Evolutionary conservation across 106 monocot genomes (phyloP), one percentile per base, ranked within the genome.

Genomic region (Ottelia alismoides): DNA sequence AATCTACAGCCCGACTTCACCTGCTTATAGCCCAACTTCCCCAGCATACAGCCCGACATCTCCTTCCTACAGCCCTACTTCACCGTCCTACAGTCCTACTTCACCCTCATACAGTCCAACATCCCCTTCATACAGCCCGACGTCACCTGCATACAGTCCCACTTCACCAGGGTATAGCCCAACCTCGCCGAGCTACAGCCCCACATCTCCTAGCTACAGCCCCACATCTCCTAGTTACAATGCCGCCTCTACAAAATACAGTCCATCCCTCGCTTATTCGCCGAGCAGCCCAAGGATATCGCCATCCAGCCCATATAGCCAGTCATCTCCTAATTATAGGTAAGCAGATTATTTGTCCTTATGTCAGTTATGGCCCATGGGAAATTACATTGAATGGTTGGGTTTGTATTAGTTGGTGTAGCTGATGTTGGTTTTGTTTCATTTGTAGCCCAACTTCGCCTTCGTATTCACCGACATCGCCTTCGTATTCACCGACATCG

Each of bases 91-190:
- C 17, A 84, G 84, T 28, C 93, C 93, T 0, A 84, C 93, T 0
- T 96, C 94, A 11, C 94, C 87, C 18, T 87, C 92, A 0, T 92
- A 92, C 23, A 87, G 87, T 28, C 92, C 92, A 7, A 92, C 92
- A 1, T 86, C 86, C 0, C 92, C 92, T 0, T 57, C 71, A 0
- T 92, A 92, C 25, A 87, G 87, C 31, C 92, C 92, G 0, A 86
- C 92, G 0, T 86, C 86, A 14, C 92, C 86, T 19, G 56, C 67
- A 2, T 92, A 92, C 31, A 92, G 86, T 29, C 92, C 92, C 1
- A 87, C 92, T 28, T 87, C 87, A 1, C 83, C 92, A 52, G 65
- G 60, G 22, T 93, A 93, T 20, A 93, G 92, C 47, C 92, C 92
- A 0, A 92, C 92, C 25, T 87, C 87, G 18, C 94, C 88, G 9